phyloP scores from a whole-genome alignment of 2,329 filamentous ascomycete species.

The Fusarium sp. region DNA sequence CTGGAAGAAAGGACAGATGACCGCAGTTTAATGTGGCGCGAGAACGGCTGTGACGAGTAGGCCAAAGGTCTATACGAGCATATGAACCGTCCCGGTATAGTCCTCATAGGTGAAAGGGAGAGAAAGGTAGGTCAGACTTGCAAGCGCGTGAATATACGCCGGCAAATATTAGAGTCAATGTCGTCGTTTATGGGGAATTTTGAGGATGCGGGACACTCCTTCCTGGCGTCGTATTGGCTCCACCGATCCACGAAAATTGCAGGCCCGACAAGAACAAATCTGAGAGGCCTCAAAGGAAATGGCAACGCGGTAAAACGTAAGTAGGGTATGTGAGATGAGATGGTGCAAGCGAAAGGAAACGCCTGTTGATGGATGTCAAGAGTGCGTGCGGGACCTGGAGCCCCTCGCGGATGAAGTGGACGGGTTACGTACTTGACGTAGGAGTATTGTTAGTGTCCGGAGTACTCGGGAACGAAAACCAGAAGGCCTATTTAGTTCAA shows the following conservation, averaged over 20 bases:
- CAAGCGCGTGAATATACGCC: conserved; percentile 37
- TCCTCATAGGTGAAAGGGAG: conserved; percentile 43
- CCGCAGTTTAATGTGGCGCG: conserved; percentile 27
- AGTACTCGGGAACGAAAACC: conserved; percentile 31
- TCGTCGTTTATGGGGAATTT: conserved; percentile 41
- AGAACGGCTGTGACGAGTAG: conserved; percentile 14
- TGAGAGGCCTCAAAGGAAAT: conserved; percentile 7
- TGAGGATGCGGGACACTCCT: conserved; percentile 41
- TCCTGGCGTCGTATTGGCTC: conserved; percentile 39
- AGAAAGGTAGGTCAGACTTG: conserved; percentile 22
- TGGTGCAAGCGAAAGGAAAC: conserved; percentile 32
- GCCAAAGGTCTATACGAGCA: conserved; percentile 30
- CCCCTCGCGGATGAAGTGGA: conserved; percentile 38
- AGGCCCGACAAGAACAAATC: conserved; percentile 11
- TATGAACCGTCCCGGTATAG: conserved; percentile 35
- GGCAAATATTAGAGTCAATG: conserved; percentile 38
- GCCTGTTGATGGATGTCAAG: conserved; percentile 18
- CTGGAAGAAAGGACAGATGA: conserved; percentile 31
- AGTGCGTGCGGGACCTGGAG: conserved; percentile 43
- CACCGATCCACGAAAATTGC: conserved; percentile 26
- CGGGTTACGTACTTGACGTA: conserved; percentile 32
- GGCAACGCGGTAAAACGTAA: conserved; percentile 8
- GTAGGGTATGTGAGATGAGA: conserved; percentile 19
- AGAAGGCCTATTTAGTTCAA: conserved; percentile 6
- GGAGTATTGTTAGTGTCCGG: conserved; percentile 40